Percentiles rank a stretch among this genome's conserved stretches.
Evolutionary conservation across 495 filamentous ascomycete genomes (phyloP).

Genomic region (Stereocaulon alpinum): DNA sequence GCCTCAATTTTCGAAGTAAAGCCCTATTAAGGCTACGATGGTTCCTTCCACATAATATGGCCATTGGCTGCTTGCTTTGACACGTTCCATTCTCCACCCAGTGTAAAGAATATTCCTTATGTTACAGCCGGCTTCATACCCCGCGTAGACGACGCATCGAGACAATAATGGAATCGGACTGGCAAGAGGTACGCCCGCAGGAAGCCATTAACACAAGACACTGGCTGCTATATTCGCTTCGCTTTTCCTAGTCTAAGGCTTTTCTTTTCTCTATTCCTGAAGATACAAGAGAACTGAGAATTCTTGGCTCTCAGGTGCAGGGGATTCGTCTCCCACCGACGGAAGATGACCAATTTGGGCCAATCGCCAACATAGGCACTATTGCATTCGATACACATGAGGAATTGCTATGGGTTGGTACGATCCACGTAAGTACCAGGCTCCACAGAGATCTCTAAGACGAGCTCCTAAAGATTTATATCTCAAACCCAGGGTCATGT

Average conservation of each 20-base stretch:
- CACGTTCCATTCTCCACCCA: neutral
- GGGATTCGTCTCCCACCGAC: constrained; percentile 14
- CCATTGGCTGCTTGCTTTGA: neutral
- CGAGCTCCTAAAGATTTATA: neutral
- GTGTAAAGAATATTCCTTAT: neutral
- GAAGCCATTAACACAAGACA: neutral
- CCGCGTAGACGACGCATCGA: neutral
- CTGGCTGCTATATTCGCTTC: neutral
- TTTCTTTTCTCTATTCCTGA: neutral
- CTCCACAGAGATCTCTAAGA: neutral
- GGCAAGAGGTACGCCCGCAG: constrained; percentile 16
- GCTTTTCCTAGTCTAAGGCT: neutral
- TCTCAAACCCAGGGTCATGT: constrained; percentile 58
- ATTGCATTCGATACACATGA: constrained; percentile 78
- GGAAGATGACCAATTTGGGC: constrained; percentile 10
- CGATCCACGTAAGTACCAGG: constrained; percentile 59
- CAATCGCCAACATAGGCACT: constrained; percentile 25
- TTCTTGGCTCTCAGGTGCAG: constrained; percentile 9
- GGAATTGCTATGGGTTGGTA: constrained; percentile 87
- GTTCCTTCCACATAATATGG: neutral
- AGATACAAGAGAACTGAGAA: neutral
- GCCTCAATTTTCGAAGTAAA: neutral
- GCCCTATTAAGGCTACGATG: neutral
- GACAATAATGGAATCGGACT: constrained; percentile 17
- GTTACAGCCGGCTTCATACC: neutral